Evolutionary conservation across 148 eudicot genomes (phyloP).

Genomic region (Agrostemma githago): DNA sequence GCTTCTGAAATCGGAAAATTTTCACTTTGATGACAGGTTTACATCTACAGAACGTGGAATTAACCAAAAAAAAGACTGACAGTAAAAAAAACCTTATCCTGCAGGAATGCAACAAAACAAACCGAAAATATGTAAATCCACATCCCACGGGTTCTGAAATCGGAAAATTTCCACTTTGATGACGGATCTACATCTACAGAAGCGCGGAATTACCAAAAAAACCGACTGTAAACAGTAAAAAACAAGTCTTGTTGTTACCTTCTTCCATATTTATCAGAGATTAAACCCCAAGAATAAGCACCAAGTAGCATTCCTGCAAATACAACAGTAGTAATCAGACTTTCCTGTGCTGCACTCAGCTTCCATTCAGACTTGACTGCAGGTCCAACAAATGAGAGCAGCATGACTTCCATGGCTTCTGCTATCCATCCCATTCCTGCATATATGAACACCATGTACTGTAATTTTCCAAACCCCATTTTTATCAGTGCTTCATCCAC

Average conservation of each 20-base stretch:
- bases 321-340: slow-evolving; percentile 28
- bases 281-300: slow-evolving; percentile 33
- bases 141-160: no score
- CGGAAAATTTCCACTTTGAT: not conserved
- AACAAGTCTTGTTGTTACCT: slow-evolving; percentile 8
- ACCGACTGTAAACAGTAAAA: not conserved
- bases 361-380: slow-evolving; percentile 28
- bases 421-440: slow-evolving; percentile 36
- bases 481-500: slow-evolving; percentile 28
- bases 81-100: slow-evolving; percentile 24
- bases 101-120: not conserved
- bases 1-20: no score
- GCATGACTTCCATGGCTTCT: slow-evolving; percentile 35
- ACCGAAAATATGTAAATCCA: not conserved
- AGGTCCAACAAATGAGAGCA: slow-evolving; percentile 33
- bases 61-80: no score
- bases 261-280: slow-evolving; percentile 34
- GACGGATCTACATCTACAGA: not conserved
- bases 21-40: no score
- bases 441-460: slow-evolving; percentile 24
- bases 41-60: no score
- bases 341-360: slow-evolving; percentile 26
- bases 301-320: slow-evolving; percentile 35
- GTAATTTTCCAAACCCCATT: slow-evolving; percentile 28
- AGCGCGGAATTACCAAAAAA: not conserved